phyloP scores from a whole-genome alignment of 2,329 filamentous ascomycete genomes.

The Cytospora paraplurivora region DNA sequence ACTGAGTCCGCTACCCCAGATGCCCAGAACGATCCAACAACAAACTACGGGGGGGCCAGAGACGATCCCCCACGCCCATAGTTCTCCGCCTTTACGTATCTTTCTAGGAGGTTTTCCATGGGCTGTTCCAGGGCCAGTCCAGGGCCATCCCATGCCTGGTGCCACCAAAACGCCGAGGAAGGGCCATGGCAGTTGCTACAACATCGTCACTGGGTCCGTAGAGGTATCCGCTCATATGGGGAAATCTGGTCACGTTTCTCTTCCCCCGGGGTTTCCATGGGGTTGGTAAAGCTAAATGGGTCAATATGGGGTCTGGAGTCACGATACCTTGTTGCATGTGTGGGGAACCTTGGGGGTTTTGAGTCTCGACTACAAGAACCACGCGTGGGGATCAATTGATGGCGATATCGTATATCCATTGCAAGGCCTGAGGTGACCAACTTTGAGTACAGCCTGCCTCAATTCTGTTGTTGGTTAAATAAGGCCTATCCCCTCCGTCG shows the following conservation, averaged over 20 bases:
- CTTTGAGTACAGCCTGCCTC: too few species aligned
- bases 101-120: background rate
- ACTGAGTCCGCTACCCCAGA: slow-evolving; percentile 23
- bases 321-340: slow-evolving; percentile 7
- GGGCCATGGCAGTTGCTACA: slow-evolving; percentile 2
- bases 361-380: slow-evolving; percentile 15
- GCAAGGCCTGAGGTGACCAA: background rate
- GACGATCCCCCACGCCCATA: background rate
- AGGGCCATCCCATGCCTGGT: slow-evolving; percentile 9
- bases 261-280: slow-evolving; percentile 8
- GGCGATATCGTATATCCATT: background rate
- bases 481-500: background rate
- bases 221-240: slow-evolving; percentile 9
- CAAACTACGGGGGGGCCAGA: background rate
- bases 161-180: slow-evolving; percentile 23
- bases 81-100: background rate
- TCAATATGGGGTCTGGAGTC: slow-evolving; percentile 1
- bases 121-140: background rate
- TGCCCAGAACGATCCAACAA: background rate
- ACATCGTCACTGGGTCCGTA: background rate
- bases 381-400: background rate
- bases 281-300: slow-evolving; percentile 16
- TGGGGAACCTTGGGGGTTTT: slow-evolving; percentile 1
- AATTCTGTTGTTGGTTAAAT: too few species aligned
- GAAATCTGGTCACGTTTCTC: slow-evolving; percentile 12